Percentiles rank a stretch among this genome's conserved stretches.
These are phyloP conservation scores for Pelagophyceae sp. DNA, from an alignment of 352 stramenopile genomes.

Conservation along the genomic window DNA sequence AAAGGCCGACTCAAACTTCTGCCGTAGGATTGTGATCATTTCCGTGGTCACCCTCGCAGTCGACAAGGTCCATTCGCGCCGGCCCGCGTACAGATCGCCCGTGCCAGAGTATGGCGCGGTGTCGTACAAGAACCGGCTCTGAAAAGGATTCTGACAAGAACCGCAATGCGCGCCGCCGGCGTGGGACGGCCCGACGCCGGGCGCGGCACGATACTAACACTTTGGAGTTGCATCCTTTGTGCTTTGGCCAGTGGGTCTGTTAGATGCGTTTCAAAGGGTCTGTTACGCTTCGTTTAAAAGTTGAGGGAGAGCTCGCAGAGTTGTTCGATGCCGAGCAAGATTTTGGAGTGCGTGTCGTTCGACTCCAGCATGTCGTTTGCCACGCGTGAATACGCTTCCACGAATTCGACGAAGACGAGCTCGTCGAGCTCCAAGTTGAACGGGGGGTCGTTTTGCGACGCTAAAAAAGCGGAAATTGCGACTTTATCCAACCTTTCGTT, in stretches of 20 bases:
- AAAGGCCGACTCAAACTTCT: too few species aligned
- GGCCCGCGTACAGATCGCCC: too few species aligned
- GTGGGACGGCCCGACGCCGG: too few species aligned
- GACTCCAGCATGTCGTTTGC: not conserved
- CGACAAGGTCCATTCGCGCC: not conserved
- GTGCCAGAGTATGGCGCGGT: too few species aligned
- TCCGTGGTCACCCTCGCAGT: not conserved
- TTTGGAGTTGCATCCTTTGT: too few species aligned
- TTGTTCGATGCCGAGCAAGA: conserved; percentile 8
- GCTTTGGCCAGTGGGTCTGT: too few species aligned
- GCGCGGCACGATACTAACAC: too few species aligned
- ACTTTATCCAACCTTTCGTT: not conserved
- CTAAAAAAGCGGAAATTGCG: conserved; percentile 11
- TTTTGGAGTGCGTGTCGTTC: not conserved
- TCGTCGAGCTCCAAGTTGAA: conserved; percentile 23
- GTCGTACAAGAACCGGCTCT: too few species aligned
- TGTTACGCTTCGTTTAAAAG: too few species aligned
- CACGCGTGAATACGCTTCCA: conserved; percentile 19
- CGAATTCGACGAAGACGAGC: conserved; percentile 27
- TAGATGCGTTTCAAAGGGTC: too few species aligned
- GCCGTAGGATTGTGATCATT: not conserved
- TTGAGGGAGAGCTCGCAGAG: conserved; percentile 12
- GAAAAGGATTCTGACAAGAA: too few species aligned
- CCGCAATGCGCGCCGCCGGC: too few species aligned
- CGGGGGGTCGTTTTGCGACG: conserved; percentile 16